phyloP scores from a whole-genome alignment of 306 rosid species.

The Argentina anserina region DNA sequence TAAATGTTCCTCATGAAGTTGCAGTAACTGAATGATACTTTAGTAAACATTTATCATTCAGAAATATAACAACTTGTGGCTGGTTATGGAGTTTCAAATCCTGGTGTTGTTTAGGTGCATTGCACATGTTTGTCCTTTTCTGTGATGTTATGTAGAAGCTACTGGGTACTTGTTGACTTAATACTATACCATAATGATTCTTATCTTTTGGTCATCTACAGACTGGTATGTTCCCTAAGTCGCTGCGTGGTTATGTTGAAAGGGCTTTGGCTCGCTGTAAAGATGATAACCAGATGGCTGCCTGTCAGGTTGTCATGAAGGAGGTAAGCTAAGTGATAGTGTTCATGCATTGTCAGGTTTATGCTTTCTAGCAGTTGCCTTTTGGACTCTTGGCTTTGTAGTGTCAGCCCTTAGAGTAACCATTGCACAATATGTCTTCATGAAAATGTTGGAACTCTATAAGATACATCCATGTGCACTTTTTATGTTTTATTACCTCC shows the following conservation, averaged over 20 bases:
- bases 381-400: neutral
- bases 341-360: slow-evolving; percentile 12
- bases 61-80: neutral
- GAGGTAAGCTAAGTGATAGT: slow-evolving; percentile 50
- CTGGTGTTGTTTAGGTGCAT: neutral
- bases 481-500: neutral
- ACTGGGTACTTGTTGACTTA: neutral
- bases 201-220: slow-evolving; percentile 35
- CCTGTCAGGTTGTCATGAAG: slow-evolving; percentile 80
- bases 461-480: neutral
- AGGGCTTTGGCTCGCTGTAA: slow-evolving; percentile 95
- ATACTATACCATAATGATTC: neutral
- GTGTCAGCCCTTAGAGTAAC: neutral
- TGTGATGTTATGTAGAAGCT: neutral
- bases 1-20: neutral
- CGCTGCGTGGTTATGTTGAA: slow-evolving; percentile 89
- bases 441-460: neutral
- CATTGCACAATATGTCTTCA: neutral
- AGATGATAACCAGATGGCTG: slow-evolving; percentile 77
- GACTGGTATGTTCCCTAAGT: slow-evolving; percentile 90
- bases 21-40: neutral
- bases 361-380: neutral
- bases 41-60: neutral
- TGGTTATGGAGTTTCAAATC: neutral
- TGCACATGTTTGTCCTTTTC: neutral